Base-by-base conservation (phyloP, 106 monocot species). In the Dendrobium catenatum region DNA sequence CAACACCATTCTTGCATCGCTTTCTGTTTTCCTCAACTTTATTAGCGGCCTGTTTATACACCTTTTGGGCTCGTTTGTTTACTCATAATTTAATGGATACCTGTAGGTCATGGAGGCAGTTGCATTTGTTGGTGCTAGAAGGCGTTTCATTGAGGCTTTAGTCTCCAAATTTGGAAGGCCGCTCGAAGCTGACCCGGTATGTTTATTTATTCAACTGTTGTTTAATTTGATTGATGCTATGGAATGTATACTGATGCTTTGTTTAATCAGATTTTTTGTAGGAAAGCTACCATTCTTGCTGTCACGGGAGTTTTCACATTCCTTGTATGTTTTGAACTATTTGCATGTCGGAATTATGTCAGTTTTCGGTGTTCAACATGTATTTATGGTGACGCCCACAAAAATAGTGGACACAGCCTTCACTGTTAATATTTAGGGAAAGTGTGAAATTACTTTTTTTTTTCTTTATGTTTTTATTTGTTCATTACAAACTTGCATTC, bases 131-230 rank as follows among this genome's bases (percentile, higher is more conserved):
- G 88, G 86, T 85, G 76, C 77, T 22, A 87, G 97, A 86, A 94
- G 94, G 82, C 88, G 87, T 46, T 97, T 97, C 81, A 97, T 97
- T 43, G 97, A 97, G 87, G 94, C 97, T 29, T 86, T 97, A 80
- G 81, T 86, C 42, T 76, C 87, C 51, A 20, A 81, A n/a, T 97
- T 97, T 90, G 97, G 97, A 83, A 85, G 94, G 78, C 97, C 94
- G 72, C 11, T 97, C 77, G 97, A 97, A 91, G 97, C 94, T 80
- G 97, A 97, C 89, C 90, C 92, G 78, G 97, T 97, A 41, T 77
- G 73, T 47, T 10, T 79, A 73, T 22, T 2, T 75, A 80, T 54
- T 17, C 0, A 33, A 41, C n/a, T 43, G 20, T 22, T 68, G 68
- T 51, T 79, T 64, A 15, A 73, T 49, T 46, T 29, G 6, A 48